Conservation (phyloP, 2,329 filamentous ascomycete genomes). For the Fusarium camptoceras region DNA sequence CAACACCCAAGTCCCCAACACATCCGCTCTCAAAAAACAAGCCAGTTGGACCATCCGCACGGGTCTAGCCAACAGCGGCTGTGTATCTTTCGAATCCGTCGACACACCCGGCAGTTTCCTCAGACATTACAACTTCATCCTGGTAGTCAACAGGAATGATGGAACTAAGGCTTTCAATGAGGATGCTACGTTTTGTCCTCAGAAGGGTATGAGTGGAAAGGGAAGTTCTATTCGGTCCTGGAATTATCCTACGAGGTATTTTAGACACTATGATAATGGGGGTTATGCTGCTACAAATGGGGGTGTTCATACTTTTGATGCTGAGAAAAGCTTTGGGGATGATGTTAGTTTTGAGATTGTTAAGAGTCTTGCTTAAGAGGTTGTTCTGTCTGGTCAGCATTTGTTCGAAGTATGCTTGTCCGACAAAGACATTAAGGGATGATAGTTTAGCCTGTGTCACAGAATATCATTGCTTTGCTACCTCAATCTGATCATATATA, state of each 20-base stretch:
- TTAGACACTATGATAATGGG: constrained; percentile 16
- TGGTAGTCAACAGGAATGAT: neutral
- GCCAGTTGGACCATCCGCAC: constrained; percentile 24
- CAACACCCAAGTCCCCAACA: constrained; percentile 26
- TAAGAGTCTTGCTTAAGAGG: neutral
- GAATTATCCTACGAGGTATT: constrained; percentile 27
- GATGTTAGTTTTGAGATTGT: constrained; percentile 17
- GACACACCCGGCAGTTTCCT: constrained; percentile 25
- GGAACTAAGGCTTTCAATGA: constrained; percentile 21
- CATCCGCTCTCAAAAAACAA: constrained; percentile 14
- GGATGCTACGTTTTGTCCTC: constrained; percentile 27
- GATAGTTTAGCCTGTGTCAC: no score
- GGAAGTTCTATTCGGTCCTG: constrained; percentile 21
- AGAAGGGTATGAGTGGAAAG: constrained; percentile 10
- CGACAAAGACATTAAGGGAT: no score
- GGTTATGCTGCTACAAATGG: constrained; percentile 13
- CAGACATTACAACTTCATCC: constrained; percentile 3
- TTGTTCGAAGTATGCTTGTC: no score
- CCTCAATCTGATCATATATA: neutral
- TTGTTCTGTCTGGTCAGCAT: no score
- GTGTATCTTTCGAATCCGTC: constrained; percentile 22
- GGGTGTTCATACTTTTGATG: constrained; percentile 21
- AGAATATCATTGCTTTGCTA: accelerated
- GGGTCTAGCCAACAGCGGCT: constrained; percentile 24
- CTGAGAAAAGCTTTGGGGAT: constrained; percentile 1